Conservation (phyloP, 768 basidiomycete genomes). For the Pulveroboletus sp. region DNA sequence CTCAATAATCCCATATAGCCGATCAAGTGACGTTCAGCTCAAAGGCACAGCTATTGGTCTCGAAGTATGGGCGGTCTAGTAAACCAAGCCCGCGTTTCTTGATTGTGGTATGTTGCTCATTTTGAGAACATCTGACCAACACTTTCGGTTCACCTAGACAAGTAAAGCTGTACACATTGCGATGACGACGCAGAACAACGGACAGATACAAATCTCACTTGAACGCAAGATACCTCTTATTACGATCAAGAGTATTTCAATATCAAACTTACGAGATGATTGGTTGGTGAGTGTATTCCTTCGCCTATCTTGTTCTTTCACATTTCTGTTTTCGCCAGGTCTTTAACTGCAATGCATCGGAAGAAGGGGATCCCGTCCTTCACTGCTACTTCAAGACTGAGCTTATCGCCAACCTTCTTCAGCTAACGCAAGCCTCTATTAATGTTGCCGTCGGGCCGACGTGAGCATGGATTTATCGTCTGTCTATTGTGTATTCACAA, state of each 20-base stretch:
- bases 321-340: constrained; percentile 42
- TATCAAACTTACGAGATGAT: constrained; percentile 91
- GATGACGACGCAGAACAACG: constrained; percentile 57
- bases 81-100: constrained; percentile 89
- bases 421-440: constrained; percentile 72
- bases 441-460: constrained; percentile 68
- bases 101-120: constrained; percentile 61
- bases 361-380: constrained; percentile 94
- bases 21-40: constrained; percentile 85
- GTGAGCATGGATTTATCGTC: constrained; percentile 43
- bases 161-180: constrained; percentile 79
- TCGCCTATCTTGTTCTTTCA: background rate
- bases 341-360: constrained; percentile 71
- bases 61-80: constrained; percentile 81
- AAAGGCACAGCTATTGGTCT: constrained; percentile 74
- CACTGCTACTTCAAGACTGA: constrained; percentile 96
- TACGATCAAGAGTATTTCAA: constrained; percentile 78
- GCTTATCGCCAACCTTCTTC: constrained; percentile 74
- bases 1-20: constrained; percentile 33
- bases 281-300: constrained; percentile 66
- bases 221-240: constrained; percentile 89
- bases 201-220: constrained; percentile 48
- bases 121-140: background rate
- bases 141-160: constrained; percentile 16
- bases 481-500: constrained; percentile 10